phyloP scores from a whole-genome alignment of 2,329 filamentous ascomycete species.

The Penicillium nordicum region DNA sequence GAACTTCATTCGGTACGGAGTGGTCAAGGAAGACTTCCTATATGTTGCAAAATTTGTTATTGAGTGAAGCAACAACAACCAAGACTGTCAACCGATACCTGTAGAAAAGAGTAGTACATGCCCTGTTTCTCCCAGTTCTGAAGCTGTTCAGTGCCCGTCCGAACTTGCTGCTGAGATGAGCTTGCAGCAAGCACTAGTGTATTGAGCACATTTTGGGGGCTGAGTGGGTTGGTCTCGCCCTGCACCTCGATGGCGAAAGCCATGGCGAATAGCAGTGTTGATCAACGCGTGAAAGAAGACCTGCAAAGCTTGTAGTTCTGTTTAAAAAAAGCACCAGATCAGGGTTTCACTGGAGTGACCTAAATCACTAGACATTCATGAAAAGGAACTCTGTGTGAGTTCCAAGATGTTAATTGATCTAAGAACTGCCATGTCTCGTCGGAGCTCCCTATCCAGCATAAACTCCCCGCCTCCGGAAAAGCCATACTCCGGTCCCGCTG shows the following conservation, averaged over 20 bases:
- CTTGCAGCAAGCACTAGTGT: constrained; percentile 63
- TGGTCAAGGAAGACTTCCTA: constrained; percentile 79
- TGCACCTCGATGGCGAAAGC: constrained; percentile 72
- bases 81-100: constrained; percentile 48
- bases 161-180: constrained; percentile 62
- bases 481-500: constrained; percentile 21
- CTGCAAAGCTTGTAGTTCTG: background rate
- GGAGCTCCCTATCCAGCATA: constrained; percentile 3
- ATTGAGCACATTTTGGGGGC: constrained; percentile 60
- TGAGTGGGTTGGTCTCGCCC: constrained; percentile 74
- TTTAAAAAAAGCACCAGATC: background rate
- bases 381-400: background rate
- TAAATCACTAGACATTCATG: background rate
- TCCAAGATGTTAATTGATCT: background rate
- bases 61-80: background rate
- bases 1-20: constrained; percentile 69
- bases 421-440: constrained; percentile 5
- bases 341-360: background rate
- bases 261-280: constrained; percentile 49
- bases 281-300: background rate
- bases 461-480: constrained; percentile 24
- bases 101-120: constrained; percentile 66
- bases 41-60: background rate
- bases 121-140: constrained; percentile 65
- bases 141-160: constrained; percentile 65